phyloP scores from a whole-genome alignment of 2,329 filamentous ascomycete species.

The Coleophoma eucalyptorum region DNA sequence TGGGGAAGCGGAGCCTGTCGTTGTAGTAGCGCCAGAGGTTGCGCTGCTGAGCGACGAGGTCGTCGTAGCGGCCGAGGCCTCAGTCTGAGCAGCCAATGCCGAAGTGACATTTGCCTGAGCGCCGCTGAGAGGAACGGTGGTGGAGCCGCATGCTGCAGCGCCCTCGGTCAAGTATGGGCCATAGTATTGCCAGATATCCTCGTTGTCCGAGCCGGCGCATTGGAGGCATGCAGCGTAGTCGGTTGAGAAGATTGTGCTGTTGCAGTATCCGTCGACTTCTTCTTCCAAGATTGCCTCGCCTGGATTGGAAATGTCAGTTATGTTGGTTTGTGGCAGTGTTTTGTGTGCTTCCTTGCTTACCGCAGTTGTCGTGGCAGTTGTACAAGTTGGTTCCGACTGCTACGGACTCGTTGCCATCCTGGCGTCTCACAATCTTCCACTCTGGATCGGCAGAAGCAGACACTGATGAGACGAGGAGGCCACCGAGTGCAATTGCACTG shows the following conservation, averaged over 20 bases:
- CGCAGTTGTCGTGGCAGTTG: slow-evolving; percentile 5
- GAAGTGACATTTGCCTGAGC: background rate
- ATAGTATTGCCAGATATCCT: slow-evolving; percentile 14
- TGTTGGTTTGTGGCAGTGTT: background rate
- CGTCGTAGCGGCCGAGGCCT: background rate
- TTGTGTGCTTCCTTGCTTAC: no score
- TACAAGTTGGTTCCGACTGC: slow-evolving; percentile 1
- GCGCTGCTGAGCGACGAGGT: background rate
- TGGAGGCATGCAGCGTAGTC: slow-evolving; percentile 14
- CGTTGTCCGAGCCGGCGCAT: slow-evolving; percentile 15
- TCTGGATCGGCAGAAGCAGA: background rate
- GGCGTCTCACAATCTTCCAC: slow-evolving; percentile 9
- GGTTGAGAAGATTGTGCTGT: slow-evolving; percentile 9
- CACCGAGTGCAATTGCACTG: slow-evolving; percentile 3
- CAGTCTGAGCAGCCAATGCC: background rate
- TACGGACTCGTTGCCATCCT: background rate
- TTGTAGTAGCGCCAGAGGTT: background rate
- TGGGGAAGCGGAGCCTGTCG: background rate
- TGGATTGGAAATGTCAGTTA: background rate
- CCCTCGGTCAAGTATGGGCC: background rate
- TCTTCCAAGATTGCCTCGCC: slow-evolving; percentile 5
- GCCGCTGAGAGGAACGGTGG: background rate
- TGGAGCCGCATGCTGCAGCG: background rate
- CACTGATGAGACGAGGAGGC: background rate
- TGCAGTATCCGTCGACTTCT: slow-evolving; percentile 9